These are phyloP conservation scores for Russula ochroleuca DNA, from an alignment of 768 basidiomycete species.

Conservation along the genomic window DNA sequence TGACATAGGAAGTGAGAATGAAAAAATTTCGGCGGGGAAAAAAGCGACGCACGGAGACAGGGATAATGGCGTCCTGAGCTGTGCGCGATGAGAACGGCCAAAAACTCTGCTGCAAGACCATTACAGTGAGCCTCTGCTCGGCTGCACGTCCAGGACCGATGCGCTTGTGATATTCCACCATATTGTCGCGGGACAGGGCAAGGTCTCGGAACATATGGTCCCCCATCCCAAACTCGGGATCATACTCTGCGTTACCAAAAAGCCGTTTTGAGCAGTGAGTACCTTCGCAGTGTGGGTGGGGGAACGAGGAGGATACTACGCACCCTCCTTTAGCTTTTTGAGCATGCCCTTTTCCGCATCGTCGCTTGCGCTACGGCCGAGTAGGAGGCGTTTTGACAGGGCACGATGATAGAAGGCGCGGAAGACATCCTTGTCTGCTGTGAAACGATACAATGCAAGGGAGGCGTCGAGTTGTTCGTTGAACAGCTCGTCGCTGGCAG, in stretches of 20 bases:
- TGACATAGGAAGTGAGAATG: conserved; percentile 9
- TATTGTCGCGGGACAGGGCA: conserved; percentile 66
- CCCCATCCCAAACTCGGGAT: conserved; percentile 91
- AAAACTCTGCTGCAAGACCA: conserved; percentile 82
- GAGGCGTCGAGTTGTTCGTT: conserved; percentile 58
- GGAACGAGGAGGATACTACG: background rate
- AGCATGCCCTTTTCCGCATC: conserved; percentile 84
- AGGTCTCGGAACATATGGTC: conserved; percentile 96
- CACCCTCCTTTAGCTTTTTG: conserved; percentile 78
- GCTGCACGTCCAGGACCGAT: conserved; percentile 30
- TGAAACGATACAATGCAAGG: conserved; percentile 75
- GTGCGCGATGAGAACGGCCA: conserved; percentile 75
- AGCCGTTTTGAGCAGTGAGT: background rate
- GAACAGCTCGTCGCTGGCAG: conserved; percentile 58
- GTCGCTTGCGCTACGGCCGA: conserved; percentile 80
- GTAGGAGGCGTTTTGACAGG: conserved; percentile 78
- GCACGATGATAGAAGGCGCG: conserved; percentile 87
- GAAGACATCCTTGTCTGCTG: conserved; percentile 92
- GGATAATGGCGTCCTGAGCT: conserved; percentile 51
- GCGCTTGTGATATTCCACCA: conserved; percentile 57
- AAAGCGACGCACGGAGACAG: conserved; percentile 38
- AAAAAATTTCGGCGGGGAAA: background rate
- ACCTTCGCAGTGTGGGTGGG: background rate
- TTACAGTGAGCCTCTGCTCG: conserved; percentile 56
- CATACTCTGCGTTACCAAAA: conserved; percentile 59